A percentile compares a stretch with the other conserved stretches of the same genome.
Evolutionary conservation across 345 rosid species (phyloP).

Genomic region (Gossypium ekmanianum): DNA sequence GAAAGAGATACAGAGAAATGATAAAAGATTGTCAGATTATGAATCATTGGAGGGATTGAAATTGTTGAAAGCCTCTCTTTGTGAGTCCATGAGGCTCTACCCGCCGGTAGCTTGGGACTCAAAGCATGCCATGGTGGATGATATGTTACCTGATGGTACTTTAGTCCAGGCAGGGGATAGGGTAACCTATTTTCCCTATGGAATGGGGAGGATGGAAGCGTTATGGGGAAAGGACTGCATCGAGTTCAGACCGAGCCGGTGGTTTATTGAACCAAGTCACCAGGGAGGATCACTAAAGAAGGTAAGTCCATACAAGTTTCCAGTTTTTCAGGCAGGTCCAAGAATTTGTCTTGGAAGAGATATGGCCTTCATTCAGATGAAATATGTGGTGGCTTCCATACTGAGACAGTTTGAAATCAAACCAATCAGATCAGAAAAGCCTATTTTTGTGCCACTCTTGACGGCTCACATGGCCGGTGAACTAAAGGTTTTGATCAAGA

Average conservation of each 20-base stretch:
- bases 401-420: slow-evolving; percentile 32
- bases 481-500: slow-evolving; percentile 38
- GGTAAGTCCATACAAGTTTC: slow-evolving; percentile 51
- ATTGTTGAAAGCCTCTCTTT: slow-evolving; percentile 51
- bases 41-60: slow-evolving; percentile 40
- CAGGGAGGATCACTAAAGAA: slow-evolving; percentile 33
- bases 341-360: slow-evolving; percentile 71
- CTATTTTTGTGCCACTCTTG: slow-evolving; percentile 42
- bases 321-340: slow-evolving; percentile 78
- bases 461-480: slow-evolving; percentile 71
- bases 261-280: slow-evolving; percentile 34
- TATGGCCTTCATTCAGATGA: slow-evolving; percentile 79
- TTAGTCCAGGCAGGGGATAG: slow-evolving; percentile 64
- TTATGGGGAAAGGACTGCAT: slow-evolving; percentile 67
- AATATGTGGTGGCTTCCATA: slow-evolving; percentile 44
- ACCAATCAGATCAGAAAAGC: slow-evolving; percentile 28
- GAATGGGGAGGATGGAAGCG: slow-evolving; percentile 85
- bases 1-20: slow-evolving; percentile 32
- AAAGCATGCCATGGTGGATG: slow-evolving; percentile 47
- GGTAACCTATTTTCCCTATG: slow-evolving; percentile 81
- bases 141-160: slow-evolving; percentile 68
- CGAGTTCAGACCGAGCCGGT: slow-evolving; percentile 61
- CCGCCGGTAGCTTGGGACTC: slow-evolving; percentile 77
- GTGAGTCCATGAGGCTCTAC: slow-evolving; percentile 69
- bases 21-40: slow-evolving; percentile 22